Evolutionary conservation across 495 filamentous ascomycete species (phyloP), one percentile per base, ranked within the genome.

Genomic region (Aspergillus baeticus): DNA sequence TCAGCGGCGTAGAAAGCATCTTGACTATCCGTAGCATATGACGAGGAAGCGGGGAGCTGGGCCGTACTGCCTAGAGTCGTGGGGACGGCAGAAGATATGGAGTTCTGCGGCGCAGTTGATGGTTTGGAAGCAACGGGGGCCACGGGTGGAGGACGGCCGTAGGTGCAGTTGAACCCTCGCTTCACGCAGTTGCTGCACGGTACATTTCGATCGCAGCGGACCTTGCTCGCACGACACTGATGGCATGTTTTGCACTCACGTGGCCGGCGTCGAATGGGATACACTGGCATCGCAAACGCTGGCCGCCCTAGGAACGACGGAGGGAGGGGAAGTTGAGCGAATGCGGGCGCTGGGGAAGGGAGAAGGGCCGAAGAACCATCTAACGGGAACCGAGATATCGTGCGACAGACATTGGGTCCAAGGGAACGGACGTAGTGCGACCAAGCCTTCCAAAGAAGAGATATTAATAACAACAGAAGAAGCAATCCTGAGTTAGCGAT

Each of bases 151-250:
- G 87, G 87, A 21, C 84, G 86, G 63, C 87, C 87, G 75, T 89
- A 89, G 37, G 84, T 83, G 63, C 87, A 90, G 57, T 82, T 74
- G 69, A 84, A 81, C 56, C 87, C 84, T 57, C 87, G 78, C 69
- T 88, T 88, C 66, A 87, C 78, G 63, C 87, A 90, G 66, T 87
- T 88, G 63, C 87, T 81, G 65, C 87, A 90, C 6, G 87, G 87
- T 52, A 83, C 78, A 57, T 87, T 83, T 69, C 87, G 87, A 70
- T 88, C 86, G 68, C 87, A 90, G 70, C 86, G 87, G 44, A 79
- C 75, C 64, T 79, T 78, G 61, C 76, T 74, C 41, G 73, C 69
- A 48, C 74, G 76, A 48, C 76, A 78, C n/a, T 74, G 69, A 43
- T 76, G 67, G 51, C 76, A 78, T 17, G 76, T 77, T 66, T 78